Conservation (phyloP, 164 flowering plant species). For the Tinospora cordifolia region DNA sequence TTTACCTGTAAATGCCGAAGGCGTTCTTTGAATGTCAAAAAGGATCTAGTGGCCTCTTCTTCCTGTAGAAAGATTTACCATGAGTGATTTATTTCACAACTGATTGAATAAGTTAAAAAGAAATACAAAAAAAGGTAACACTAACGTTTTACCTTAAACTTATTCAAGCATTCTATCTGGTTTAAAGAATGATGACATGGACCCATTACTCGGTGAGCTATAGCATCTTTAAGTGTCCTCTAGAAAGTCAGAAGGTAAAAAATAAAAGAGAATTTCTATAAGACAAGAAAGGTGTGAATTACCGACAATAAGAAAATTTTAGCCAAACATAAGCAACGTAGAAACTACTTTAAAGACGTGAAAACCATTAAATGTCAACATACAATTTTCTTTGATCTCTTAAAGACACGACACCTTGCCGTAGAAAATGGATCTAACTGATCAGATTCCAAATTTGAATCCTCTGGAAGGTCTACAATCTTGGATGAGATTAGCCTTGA, state of each 20-base stretch:
- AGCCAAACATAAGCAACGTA: too few species aligned
- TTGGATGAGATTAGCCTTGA: slow-evolving; percentile 61
- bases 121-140: slow-evolving; percentile 2
- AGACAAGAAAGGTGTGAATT: too few species aligned
- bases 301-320: too few species aligned
- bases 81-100: not conserved
- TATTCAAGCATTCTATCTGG: slow-evolving; percentile 44
- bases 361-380: not conserved
- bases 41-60: slow-evolving; percentile 42
- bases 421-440: slow-evolving; percentile 60
- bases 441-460: slow-evolving; percentile 28
- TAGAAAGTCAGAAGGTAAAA: slow-evolving; percentile 17
- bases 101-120: not conserved
- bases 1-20: slow-evolving; percentile 70
- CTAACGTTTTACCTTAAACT: slow-evolving; percentile 37
- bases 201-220: slow-evolving; percentile 56
- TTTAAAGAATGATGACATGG: slow-evolving; percentile 53
- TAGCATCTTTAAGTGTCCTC: slow-evolving; percentile 50
- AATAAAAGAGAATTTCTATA: not conserved
- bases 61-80: slow-evolving; percentile 29
- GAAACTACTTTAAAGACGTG: not conserved
- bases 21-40: slow-evolving; percentile 74
- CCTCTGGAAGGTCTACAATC: slow-evolving; percentile 31
- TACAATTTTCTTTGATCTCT: slow-evolving; percentile 50
- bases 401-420: slow-evolving; percentile 70